Evolutionary conservation across 352 stramenopile species (phyloP).

Genomic region (Aphanomyces astaci): DNA sequence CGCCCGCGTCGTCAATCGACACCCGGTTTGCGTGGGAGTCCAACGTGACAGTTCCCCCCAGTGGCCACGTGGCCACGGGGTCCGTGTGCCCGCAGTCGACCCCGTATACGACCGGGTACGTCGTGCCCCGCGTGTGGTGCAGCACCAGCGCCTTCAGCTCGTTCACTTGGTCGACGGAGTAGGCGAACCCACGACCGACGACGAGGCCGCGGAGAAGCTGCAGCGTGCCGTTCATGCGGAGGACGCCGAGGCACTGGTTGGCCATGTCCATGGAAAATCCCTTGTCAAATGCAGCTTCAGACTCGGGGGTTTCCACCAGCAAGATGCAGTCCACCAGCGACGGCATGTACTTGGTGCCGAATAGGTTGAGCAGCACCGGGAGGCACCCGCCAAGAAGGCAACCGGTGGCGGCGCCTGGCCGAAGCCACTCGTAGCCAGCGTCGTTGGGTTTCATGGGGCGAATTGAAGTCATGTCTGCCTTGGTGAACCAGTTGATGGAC

Average conservation of each 20-base stretch:
- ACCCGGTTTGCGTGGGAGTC: conserved; percentile 34
- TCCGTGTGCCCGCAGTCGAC: conserved; percentile 51
- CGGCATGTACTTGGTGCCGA: conserved; percentile 41
- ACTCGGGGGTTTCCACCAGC: conserved; percentile 46
- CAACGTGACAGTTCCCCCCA: conserved; percentile 37
- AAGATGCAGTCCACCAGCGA: conserved; percentile 37
- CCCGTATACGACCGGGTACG: conserved; percentile 53
- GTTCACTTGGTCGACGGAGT: conserved; percentile 30
- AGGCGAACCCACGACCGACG: conserved; percentile 42
- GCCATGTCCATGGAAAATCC: conserved; percentile 41
- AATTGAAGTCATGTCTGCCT: conserved; percentile 34
- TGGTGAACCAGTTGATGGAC: conserved; percentile 48
- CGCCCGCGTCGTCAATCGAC: conserved; percentile 29
- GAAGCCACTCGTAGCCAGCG: conserved; percentile 38
- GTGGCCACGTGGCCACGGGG: conserved; percentile 43
- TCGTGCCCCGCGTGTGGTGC: conserved; percentile 41
- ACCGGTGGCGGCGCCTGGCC: conserved; percentile 29
- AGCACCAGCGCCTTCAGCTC: conserved; percentile 42
- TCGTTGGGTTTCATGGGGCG: conserved; percentile 38
- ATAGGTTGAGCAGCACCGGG: conserved; percentile 46
- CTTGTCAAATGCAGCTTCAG: conserved; percentile 36
- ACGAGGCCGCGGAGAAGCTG: conserved; percentile 41
- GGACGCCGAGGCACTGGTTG: conserved; percentile 40
- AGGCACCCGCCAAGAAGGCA: conserved; percentile 47
- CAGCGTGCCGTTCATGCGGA: conserved; percentile 45